Evolutionary conservation across 2,329 filamentous ascomycete genomes (phyloP), one percentile per base, ranked within the genome.

Genomic region (Monilinia polystroma): DNA sequence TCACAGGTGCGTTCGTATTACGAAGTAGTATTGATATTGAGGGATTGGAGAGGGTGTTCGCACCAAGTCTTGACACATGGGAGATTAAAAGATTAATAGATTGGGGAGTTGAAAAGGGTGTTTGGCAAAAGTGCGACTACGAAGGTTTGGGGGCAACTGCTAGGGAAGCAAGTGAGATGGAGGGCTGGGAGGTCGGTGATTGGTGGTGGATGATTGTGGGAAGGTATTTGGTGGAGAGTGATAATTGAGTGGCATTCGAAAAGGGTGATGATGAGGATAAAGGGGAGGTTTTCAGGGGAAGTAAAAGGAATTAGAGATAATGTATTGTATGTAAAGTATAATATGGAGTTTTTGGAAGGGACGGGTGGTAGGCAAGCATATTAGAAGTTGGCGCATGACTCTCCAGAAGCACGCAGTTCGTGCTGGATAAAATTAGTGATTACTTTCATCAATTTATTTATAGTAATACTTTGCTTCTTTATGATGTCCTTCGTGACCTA

Each of bases 191-290:
- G 79, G 0, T 81, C 80, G 63, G 79, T 32, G 87, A 89, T 75
- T 90, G 87, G 87, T 91, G 88, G 88, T 90, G 87, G 85, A 75
- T 88, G 63, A 81, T 83, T 29, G 80, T 84, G 0, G 83, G 81
- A n/a, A 56, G 32, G 38, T 51, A 68, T 59, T 70, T 64, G 64
- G 63, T 57, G 26, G 45, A 58, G 26, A 35, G 38, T 29, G 63
- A 65, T 63, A 6, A 14, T 8, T 53, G 38, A 55, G 26, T 56
- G 53, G 23, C 16, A 41, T 32, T 14, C 51, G 32, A 32, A 8
- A 18, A 38, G 14, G 29, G 2, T 38, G n/a, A 2, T 20, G n/a
- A 35, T 62, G 58, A 38, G 8, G 20, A 7, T 29, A 11, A 18
- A 7, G 20, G 45, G 7, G 45, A n/a, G 23, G 23, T 38, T 62